Percentiles rank a stretch among this genome's conserved stretches.
Evolutionary conservation across 805 yeast species (phyloP).

Genomic region (Metschnikowia reukaufii): DNA sequence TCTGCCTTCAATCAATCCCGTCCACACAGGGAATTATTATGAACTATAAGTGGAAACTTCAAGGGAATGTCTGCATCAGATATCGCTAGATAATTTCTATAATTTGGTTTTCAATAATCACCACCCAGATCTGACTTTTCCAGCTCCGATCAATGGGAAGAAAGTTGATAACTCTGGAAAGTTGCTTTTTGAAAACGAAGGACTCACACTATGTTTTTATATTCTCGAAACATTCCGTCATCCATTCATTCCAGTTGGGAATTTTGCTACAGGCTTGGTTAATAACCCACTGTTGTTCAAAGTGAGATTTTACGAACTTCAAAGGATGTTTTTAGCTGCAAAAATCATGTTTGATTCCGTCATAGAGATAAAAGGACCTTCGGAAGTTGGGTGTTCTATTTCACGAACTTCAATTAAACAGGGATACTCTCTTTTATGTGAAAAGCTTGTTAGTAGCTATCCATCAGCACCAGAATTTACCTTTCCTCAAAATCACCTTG

Average conservation of each 20-base stretch:
- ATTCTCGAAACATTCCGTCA: not conserved
- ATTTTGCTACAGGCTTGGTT: not conserved
- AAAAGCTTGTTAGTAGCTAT: constrained; percentile 36
- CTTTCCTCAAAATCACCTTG: constrained; percentile 28
- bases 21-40: constrained; percentile 22
- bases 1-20: not conserved
- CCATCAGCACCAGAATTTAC: no score
- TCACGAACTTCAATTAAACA: constrained; percentile 43
- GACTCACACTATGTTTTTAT: not conserved
- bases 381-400: not conserved
- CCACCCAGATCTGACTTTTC: not conserved
- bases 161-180: not conserved
- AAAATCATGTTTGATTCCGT: constrained; percentile 37
- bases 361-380: constrained; percentile 21
- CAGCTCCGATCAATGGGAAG: not conserved
- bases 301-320: constrained; percentile 43
- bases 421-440: constrained; percentile 42
- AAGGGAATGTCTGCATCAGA: not conserved
- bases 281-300: constrained; percentile 19
- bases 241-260: not conserved
- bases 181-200: not conserved
- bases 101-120: not conserved
- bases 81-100: not conserved
- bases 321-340: constrained; percentile 42
- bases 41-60: constrained; percentile 25